Base-by-base conservation (phyloP, 176 grass and related monocot genomes). In the Lolium multiflorum region DNA sequence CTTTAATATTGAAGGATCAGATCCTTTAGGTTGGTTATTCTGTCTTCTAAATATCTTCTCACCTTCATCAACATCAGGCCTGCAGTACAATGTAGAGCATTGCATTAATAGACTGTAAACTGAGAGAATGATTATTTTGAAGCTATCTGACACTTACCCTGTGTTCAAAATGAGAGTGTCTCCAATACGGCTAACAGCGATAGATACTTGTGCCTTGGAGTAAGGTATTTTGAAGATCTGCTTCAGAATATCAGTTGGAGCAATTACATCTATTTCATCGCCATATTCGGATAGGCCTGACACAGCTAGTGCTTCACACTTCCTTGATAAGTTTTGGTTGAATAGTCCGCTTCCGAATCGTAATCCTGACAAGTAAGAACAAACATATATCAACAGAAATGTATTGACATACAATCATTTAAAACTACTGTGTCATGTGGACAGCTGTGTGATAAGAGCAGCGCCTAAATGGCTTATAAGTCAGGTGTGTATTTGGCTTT, bases 191-290 rank as follows among this genome's bases (percentile, higher is more conserved):
- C 96, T 91, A 77, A 99, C 94, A 62, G 97, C 94, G 70, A 99
- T 92, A 71, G 97, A 99, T 87, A 99, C 76, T 84, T 99, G 90
- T 57, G 94, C 92, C 86, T 96, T 99, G 63, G 97, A 94, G 72
- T 96, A 99, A 68, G 94, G 92, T 78, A 99, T 93, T 88, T 96
- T 99, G 74, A 99, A 99, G 89, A 96, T 99, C 73, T 99, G 97
- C 84, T 99, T 99, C 22, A 99, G 76, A 84, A 99, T 94, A 87
- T 99, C 97, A 77, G 94, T 87, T 61, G 97, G 90, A 14, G 97
- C 94, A 88, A 99, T 76, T 68, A 99, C 92, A 87, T 99, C 97
- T 89, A 99, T 88, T 89, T 96, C 92, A 59, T 96, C 92, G 15
- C 88, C 89, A 83, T 94, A 96, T 83, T 99, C 97, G 2, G 97